Conservation (phyloP, 257 asterid species). For the Jasminum sambac region DNA sequence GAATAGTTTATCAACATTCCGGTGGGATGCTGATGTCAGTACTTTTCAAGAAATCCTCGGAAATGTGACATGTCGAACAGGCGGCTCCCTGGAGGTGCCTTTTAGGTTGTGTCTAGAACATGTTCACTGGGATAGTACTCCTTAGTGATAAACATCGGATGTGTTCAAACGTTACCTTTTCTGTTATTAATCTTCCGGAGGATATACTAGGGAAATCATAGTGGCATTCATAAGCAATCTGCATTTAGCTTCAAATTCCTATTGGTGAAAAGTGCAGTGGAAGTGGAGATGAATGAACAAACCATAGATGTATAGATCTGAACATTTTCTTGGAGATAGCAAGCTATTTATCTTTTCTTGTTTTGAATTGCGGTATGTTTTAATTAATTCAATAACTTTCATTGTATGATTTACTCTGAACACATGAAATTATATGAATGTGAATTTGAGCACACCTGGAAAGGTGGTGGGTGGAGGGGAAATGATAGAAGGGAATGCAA, state of each 20-base stretch:
- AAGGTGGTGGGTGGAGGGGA: slow-evolving; percentile 9
- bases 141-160: not conserved
- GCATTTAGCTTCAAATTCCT: not conserved
- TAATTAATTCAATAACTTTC: not conserved
- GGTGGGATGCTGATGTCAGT: too few species aligned
- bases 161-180: not conserved
- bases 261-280: not conserved
- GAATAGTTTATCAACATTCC: too few species aligned
- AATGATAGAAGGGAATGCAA: slow-evolving; percentile 1
- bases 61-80: too few species aligned
- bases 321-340: not conserved
- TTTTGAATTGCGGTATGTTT: not conserved
- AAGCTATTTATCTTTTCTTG: not conserved
- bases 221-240: not conserved
- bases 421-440: not conserved
- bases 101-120: not conserved
- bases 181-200: not conserved
- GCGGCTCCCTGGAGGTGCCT: too few species aligned
- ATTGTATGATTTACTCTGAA: not conserved
- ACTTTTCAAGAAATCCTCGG: too few species aligned
- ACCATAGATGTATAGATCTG: not conserved
- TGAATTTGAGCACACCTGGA: slow-evolving; percentile 2
- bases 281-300: not conserved
- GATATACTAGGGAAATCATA: not conserved
- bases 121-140: not conserved